Percentiles rank a stretch among this genome's conserved stretches.
Evolutionary conservation across 2,329 filamentous ascomycete species (phyloP).

Genomic region (Aspergillus persii): DNA sequence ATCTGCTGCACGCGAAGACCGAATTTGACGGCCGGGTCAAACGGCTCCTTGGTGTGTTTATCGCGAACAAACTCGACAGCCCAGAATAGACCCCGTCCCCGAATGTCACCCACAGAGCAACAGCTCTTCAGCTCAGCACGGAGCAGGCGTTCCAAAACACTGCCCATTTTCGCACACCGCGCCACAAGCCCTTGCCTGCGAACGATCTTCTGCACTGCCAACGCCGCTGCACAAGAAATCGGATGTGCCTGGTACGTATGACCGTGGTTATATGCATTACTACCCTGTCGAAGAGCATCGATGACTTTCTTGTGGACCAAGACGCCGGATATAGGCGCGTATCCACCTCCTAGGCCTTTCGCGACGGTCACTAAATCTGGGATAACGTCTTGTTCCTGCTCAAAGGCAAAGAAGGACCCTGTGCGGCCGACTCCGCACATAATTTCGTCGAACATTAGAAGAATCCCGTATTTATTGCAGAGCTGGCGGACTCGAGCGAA

Average conservation of each 20-base stretch:
- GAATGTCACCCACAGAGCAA: not conserved
- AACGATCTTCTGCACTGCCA: conserved; percentile 2
- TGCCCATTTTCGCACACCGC: not conserved
- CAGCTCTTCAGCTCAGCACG: not conserved
- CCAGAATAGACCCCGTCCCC: conserved; percentile 6
- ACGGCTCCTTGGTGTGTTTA: not conserved
- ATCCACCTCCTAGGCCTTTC: conserved; percentile 3
- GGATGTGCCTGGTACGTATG: conserved; percentile 6
- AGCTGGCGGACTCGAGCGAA: not conserved
- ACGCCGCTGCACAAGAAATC: not conserved
- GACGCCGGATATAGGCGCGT: not conserved
- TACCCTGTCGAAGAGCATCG: not conserved
- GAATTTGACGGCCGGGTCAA: not conserved
- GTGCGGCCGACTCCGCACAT: conserved; percentile 5
- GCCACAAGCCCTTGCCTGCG: not conserved
- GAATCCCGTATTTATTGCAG: not conserved
- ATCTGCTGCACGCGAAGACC: not conserved
- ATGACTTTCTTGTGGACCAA: conserved; percentile 1
- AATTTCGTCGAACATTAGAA: conserved; percentile 4
- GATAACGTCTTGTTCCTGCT: conserved; percentile 1
- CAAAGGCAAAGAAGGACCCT: conserved; percentile 2
- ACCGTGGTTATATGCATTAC: not conserved
- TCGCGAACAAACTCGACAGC: conserved; percentile 4
- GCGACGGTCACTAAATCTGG: conserved; percentile 3
- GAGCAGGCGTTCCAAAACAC: not conserved